A percentile compares a stretch with the other conserved stretches of the same genome.
Conservation (phyloP, 352 stramenopile genomes). For the Pythium coloratum region DNA sequence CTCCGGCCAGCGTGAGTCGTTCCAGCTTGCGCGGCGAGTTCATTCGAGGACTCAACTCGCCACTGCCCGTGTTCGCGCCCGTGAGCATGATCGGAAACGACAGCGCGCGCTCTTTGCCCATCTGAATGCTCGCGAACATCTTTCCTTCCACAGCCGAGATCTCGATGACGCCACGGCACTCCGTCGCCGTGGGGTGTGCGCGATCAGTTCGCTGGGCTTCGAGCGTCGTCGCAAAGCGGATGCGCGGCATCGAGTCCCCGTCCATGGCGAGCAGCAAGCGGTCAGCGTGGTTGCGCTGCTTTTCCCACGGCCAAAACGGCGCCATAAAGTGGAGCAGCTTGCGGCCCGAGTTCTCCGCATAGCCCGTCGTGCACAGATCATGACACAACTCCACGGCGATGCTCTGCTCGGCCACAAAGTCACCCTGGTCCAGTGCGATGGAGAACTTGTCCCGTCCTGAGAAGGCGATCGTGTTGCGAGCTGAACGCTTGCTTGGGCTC, state of each 20-base stretch:
- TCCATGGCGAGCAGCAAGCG: constrained; percentile 38
- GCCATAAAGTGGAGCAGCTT: constrained; percentile 68
- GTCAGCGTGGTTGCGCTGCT: constrained; percentile 28
- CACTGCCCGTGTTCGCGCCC: neutral
- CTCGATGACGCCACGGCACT: constrained; percentile 26
- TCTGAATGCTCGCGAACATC: constrained; percentile 21
- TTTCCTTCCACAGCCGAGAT: constrained; percentile 26
- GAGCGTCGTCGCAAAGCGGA: constrained; percentile 54
- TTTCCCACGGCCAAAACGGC: constrained; percentile 53
- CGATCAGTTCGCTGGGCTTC: constrained; percentile 6
- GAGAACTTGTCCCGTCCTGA: constrained; percentile 10
- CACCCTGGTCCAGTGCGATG: constrained; percentile 27
- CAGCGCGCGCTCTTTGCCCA: constrained; percentile 28
- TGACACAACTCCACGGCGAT: constrained; percentile 72
- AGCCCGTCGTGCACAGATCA: constrained; percentile 74
- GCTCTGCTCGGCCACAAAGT: constrained; percentile 46
- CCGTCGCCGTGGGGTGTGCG: constrained; percentile 1
- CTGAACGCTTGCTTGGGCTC: neutral
- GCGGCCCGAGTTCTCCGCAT: constrained; percentile 57
- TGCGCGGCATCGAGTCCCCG: constrained; percentile 33
- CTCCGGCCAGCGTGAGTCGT: neutral
- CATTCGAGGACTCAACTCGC: constrained; percentile 10
- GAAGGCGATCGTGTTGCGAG: constrained; percentile 17
- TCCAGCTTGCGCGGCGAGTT: constrained; percentile 9
- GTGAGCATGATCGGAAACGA: constrained; percentile 35